Percentiles rank a stretch among this genome's conserved stretches.
phyloP scores from a whole-genome alignment of 805 yeast species.

The Maudiozyma pseudohumilis region DNA sequence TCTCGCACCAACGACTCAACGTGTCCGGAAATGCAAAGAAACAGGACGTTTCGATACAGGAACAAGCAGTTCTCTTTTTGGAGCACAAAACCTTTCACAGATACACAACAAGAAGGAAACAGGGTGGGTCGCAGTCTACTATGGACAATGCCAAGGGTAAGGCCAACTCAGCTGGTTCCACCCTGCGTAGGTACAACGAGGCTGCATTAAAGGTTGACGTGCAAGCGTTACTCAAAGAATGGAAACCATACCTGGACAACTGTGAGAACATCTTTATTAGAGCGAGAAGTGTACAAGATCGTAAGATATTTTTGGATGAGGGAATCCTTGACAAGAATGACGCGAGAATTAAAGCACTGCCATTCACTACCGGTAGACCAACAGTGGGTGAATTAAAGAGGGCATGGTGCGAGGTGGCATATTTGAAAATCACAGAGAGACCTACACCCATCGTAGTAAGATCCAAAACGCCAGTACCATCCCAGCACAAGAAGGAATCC shows the following conservation, averaged over 20 bases:
- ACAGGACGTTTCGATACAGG: conserved; percentile 39
- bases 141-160: conserved; percentile 88
- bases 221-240: conserved; percentile 50
- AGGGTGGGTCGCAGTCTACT: conserved; percentile 94
- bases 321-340: conserved; percentile 46
- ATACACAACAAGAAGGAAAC: conserved; percentile 92
- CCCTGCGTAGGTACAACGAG: conserved; percentile 82
- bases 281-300: conserved; percentile 66
- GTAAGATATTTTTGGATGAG: conserved; percentile 54
- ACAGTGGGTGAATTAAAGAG: conserved; percentile 69
- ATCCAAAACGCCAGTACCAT: conserved; percentile 8
- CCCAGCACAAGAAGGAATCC: conserved; percentile 5
- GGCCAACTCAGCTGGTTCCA: conserved; percentile 93
- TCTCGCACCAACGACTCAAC: conserved; percentile 55
- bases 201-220: conserved; percentile 72
- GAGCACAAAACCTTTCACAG: conserved; percentile 84
- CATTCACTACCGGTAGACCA: conserved; percentile 85
- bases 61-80: conserved; percentile 55
- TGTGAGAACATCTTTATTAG: conserved; percentile 69
- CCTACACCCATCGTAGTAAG: conserved; percentile 39
- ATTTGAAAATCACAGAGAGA: conserved; percentile 42
- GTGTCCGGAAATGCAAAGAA: conserved; percentile 47
- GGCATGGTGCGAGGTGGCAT: conserved; percentile 74
- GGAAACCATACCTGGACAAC: conserved; percentile 50
- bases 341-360: conserved; percentile 56